Conservation (phyloP, 805 yeast species). For the Vanderwaltozyma tropicalis region DNA sequence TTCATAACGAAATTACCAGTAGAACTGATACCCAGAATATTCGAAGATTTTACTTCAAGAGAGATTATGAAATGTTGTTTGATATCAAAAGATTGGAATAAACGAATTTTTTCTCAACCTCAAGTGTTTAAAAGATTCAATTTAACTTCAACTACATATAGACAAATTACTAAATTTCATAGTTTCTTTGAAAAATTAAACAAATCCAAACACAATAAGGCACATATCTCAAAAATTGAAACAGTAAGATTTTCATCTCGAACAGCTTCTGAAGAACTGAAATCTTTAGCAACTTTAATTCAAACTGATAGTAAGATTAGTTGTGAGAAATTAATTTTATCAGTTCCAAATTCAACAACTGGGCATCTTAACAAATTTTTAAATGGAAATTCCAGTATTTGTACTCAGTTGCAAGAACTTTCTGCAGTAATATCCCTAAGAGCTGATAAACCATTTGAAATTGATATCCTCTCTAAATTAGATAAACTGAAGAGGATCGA, state of each 20-base stretch:
- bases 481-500: constrained; percentile 14
- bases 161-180: constrained; percentile 10
- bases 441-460: constrained; percentile 15
- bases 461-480: constrained; percentile 10
- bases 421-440: constrained; percentile 14
- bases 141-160: constrained; percentile 9
- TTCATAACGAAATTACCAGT: constrained; percentile 15
- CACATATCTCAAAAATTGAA: constrained; percentile 1
- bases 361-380: constrained; percentile 9
- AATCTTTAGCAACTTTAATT: constrained; percentile 9
- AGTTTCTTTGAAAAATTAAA: constrained; percentile 8
- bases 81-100: constrained; percentile 18
- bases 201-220: not conserved
- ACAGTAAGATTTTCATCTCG: constrained; percentile 14
- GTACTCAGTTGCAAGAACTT: constrained; percentile 7
- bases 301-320: constrained; percentile 6
- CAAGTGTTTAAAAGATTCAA: constrained; percentile 12
- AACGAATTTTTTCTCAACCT: constrained; percentile 11
- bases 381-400: constrained; percentile 5
- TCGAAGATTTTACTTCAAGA: constrained; percentile 10
- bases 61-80: constrained; percentile 12
- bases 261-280: constrained; percentile 16
- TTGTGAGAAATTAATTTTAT: constrained; percentile 9
- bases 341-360: constrained; percentile 15
- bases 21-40: constrained; percentile 18